Evolutionary conservation across 768 basidiomycete species (phyloP).

Genomic region (Rossbeevera mucosa): DNA sequence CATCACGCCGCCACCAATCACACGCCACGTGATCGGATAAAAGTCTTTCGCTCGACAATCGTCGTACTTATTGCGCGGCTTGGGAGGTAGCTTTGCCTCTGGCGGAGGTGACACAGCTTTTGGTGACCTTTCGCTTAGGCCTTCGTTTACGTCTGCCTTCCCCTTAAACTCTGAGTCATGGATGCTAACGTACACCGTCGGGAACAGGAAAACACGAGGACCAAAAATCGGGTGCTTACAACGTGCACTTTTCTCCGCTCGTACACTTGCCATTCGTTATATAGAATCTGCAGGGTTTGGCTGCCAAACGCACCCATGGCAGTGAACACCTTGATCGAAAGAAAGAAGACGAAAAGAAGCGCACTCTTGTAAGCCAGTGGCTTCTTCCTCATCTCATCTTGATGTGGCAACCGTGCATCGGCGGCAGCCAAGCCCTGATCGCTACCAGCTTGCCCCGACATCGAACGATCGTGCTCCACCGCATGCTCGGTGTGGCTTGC

Average conservation of each 20-base stretch:
- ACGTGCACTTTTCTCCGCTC: conserved; percentile 53
- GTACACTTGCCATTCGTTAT: conserved; percentile 43
- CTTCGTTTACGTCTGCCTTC: background rate
- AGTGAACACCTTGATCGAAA: background rate
- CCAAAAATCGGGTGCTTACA: conserved; percentile 38
- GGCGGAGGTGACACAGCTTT: conserved; percentile 5
- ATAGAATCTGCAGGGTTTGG: conserved; percentile 60
- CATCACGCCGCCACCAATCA: conserved; percentile 75
- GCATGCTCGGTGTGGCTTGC: conserved; percentile 8
- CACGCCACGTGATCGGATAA: conserved; percentile 69
- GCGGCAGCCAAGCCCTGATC: background rate
- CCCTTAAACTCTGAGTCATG: conserved; percentile 33
- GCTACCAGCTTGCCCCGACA: conserved; percentile 6
- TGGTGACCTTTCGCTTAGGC: background rate
- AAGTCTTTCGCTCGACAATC: conserved; percentile 43
- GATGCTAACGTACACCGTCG: conserved; percentile 34
- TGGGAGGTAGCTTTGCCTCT: conserved; percentile 20
- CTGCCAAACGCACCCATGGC: conserved; percentile 26
- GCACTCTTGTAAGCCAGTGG: conserved; percentile 28
- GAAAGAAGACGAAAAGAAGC: conserved; percentile 1
- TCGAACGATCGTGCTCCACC: conserved; percentile 2
- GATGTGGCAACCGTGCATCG: background rate
- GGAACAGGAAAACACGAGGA: background rate
- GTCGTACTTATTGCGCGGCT: conserved; percentile 29
- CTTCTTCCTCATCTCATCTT: conserved; percentile 19